Evolutionary conservation across 345 rosid genomes (phyloP), one percentile per base, ranked within the genome.

Genomic region (Toxicodendron radicans): DNA sequence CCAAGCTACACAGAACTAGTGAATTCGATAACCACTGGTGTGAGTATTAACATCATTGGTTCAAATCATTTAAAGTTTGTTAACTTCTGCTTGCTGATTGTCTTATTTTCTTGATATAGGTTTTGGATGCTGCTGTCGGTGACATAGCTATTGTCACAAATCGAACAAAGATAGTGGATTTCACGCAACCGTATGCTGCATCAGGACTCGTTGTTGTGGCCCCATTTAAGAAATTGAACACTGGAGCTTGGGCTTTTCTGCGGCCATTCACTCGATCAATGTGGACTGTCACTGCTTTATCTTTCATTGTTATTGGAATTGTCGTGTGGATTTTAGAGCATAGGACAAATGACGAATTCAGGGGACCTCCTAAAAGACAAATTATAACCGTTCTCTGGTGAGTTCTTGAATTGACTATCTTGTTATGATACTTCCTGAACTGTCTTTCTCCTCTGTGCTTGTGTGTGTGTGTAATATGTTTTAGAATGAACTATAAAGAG

Each of bases 311-410:
- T 81, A 80, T 95, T 7, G 99, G 98, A 23, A 66, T 90, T 64
- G 96, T 95, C 58, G 91, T 95, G 49, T 95, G 99, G 99, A 83
- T 88, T 83, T 83, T 95, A 75, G 99, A 95, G 81, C 99, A 95
- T 75, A 79, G 99, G 82, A 83, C 82, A 63, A 95, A 95, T 32
- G 98, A 95, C 59, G 97, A 95, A 43, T 95, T 95, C 85, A 83
- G 99, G 72, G 99, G 99, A 41, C 83, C 99, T 9, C 99, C 99
- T 24, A 87, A 79, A 76, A 71, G 76, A 77, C 99, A 95, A 81
- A 5, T 88, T 65, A 84, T 85, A 64, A 92, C 99, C 64, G 65
- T 95, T 81, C 86, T 95, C 59, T 95, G 97, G 99, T 92, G 71
- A 86, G 92, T 79, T 63, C 32, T 30, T 20, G 6, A 27, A 58